A percentile compares a stretch with the other conserved stretches of the same genome.
phyloP scores from a whole-genome alignment of 768 basidiomycete genomes.

The Pleurotus ostreatus region DNA sequence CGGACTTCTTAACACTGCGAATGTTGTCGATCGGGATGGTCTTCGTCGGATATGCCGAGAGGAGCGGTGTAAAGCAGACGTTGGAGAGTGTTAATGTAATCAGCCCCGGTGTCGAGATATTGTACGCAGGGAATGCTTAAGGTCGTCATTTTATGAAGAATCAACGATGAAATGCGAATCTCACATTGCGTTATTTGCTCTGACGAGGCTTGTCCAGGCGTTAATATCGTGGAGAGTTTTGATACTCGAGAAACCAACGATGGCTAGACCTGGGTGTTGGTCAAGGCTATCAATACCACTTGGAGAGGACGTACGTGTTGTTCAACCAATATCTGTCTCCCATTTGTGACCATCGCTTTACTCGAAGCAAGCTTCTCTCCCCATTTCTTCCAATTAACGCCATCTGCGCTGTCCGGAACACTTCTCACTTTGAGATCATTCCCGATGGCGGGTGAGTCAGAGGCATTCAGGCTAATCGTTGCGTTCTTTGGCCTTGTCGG shows the following conservation, averaged over 20 bases:
- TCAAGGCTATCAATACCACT: not conserved
- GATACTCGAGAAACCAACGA: no score
- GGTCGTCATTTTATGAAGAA: not conserved
- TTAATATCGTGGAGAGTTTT: no score
- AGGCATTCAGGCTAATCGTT: slow-evolving; percentile 8
- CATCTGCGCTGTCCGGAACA: slow-evolving; percentile 9
- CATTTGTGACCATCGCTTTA: slow-evolving; percentile 38
- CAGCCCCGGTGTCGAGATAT: slow-evolving; percentile 49
- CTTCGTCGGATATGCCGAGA: slow-evolving; percentile 40
- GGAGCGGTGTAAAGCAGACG: slow-evolving; percentile 54
- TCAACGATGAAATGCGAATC: not conserved
- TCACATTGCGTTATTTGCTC: no score
- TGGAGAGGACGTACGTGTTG: slow-evolving; percentile 25
- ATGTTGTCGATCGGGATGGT: slow-evolving; percentile 42
- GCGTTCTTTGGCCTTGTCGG: slow-evolving; percentile 23
- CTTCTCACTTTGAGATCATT: not conserved
- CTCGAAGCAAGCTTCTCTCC: slow-evolving; percentile 41
- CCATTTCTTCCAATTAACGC: slow-evolving; percentile 57
- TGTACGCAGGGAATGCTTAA: slow-evolving; percentile 60
- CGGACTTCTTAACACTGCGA: slow-evolving; percentile 54
- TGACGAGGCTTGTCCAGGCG: no score
- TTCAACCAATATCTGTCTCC: slow-evolving; percentile 34
- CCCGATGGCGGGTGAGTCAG: not conserved
- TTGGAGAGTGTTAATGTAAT: slow-evolving; percentile 49
- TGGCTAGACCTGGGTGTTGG: not conserved